phyloP scores from a whole-genome alignment of 192 early-diverging fungal genomes.

The Thamnidium elegans region DNA sequence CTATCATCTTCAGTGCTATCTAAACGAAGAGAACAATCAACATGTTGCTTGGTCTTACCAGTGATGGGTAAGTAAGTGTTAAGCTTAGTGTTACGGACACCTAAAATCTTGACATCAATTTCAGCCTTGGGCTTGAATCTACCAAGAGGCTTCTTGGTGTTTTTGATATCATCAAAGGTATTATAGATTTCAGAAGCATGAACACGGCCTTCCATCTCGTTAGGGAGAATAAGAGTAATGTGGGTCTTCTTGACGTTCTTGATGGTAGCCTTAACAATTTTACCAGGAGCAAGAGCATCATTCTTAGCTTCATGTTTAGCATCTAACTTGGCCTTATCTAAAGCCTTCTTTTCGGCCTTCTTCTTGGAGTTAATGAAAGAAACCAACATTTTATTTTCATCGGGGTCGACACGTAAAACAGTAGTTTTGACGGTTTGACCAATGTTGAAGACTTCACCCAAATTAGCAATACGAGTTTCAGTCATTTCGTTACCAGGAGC shows the following conservation, averaged over 20 bases:
- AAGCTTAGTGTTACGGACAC: constrained; percentile 57
- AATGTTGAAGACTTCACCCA: constrained; percentile 64
- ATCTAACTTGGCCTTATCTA: not conserved
- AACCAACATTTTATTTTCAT: constrained; percentile 58
- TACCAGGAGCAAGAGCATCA: constrained; percentile 33
- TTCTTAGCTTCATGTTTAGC: constrained; percentile 17
- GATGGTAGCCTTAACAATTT: constrained; percentile 41
- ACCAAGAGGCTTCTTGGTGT: constrained; percentile 37
- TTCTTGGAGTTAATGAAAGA: constrained; percentile 64
- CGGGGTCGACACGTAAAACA: constrained; percentile 58
- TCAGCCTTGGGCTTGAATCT: constrained; percentile 34
- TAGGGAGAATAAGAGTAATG: constrained; percentile 62
- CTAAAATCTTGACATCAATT: constrained; percentile 66
- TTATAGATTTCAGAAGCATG: constrained; percentile 72
- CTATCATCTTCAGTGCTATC: constrained; percentile 15
- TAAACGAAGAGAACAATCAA: constrained; percentile 34
- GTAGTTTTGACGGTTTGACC: constrained; percentile 75
- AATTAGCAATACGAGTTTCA: constrained; percentile 37
- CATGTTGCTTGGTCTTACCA: constrained; percentile 41
- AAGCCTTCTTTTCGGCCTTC: constrained; percentile 15
- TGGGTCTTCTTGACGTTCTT: constrained; percentile 49
- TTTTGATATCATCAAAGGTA: constrained; percentile 17
- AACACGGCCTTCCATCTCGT: constrained; percentile 70
- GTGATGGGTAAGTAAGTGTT: constrained; percentile 64
- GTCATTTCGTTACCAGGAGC: constrained; percentile 66